Evolutionary conservation across 2,329 filamentous ascomycete genomes (phyloP).

Genomic region (Fusarium sp.): DNA sequence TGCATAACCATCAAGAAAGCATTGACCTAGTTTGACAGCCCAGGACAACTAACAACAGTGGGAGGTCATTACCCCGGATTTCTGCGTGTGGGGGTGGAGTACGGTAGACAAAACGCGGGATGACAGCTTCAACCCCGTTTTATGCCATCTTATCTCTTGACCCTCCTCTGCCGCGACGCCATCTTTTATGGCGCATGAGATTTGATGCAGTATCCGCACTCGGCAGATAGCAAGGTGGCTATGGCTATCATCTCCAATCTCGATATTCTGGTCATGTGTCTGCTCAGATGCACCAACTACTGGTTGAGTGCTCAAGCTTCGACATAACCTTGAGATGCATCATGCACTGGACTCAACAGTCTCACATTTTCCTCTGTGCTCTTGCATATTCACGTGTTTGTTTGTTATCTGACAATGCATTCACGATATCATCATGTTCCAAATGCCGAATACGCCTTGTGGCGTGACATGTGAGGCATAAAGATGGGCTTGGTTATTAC

Average conservation of each 20-base stretch:
- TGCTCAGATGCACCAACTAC: slow-evolving; percentile 4
- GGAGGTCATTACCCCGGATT: slow-evolving; percentile 36
- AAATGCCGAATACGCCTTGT: background rate
- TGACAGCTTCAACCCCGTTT: slow-evolving; percentile 31
- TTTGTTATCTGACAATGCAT: background rate
- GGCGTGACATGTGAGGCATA: slow-evolving; percentile 19
- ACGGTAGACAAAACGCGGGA: slow-evolving; percentile 27
- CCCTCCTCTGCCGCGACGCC: slow-evolving; percentile 30
- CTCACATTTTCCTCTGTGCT: background rate
- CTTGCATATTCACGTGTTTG: background rate
- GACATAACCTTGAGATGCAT: slow-evolving; percentile 2
- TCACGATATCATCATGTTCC: background rate
- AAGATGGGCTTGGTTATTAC: background rate
- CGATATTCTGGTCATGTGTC: slow-evolving; percentile 22
- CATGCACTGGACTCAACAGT: slow-evolving; percentile 13
- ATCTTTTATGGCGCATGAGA: slow-evolving; percentile 25
- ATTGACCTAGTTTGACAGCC: slow-evolving; percentile 22
- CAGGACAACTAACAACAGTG: slow-evolving; percentile 27
- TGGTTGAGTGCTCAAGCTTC: slow-evolving; percentile 11
- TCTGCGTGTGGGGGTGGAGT: slow-evolving; percentile 34
- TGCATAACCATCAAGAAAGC: slow-evolving; percentile 9
- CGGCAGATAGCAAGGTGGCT: slow-evolving; percentile 8
- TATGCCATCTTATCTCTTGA: slow-evolving; percentile 22
- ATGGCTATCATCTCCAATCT: slow-evolving; percentile 15
- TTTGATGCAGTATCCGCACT: slow-evolving; percentile 23